A percentile compares a stretch with the other conserved stretches of the same genome.
Evolutionary conservation across 2,329 filamentous ascomycete genomes (phyloP).

Genomic region (Cladosporium sp.): DNA sequence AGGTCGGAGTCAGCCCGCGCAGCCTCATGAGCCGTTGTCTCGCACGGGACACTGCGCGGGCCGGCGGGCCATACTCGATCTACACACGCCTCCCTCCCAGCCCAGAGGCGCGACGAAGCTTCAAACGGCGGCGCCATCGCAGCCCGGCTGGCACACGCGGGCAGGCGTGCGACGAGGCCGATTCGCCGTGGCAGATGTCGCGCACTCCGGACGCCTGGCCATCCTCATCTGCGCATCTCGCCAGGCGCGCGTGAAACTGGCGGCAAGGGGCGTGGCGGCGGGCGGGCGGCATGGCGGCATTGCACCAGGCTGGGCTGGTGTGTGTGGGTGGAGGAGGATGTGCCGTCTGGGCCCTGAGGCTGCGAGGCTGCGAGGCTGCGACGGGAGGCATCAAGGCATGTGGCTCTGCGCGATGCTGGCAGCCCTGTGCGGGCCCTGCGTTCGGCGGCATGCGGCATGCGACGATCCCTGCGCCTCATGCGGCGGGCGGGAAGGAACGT

Average conservation of each 20-base stretch:
- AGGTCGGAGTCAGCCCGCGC: slow-evolving; percentile 10
- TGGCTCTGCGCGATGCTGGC: neutral
- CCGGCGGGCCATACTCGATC: neutral
- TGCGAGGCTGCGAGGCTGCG: neutral
- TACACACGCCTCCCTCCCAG: too few relatives aligned
- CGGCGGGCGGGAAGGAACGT: neutral
- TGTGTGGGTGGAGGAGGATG: neutral
- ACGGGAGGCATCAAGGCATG: too few relatives aligned
- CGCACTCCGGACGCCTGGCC: neutral
- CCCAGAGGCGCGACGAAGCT: too few relatives aligned
- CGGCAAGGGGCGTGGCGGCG: slow-evolving; percentile 7
- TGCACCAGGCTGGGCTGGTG: too few relatives aligned
- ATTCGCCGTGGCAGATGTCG: slow-evolving; percentile 2
- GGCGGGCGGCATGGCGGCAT: neutral
- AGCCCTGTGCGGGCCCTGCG: neutral
- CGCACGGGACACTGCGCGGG: neutral
- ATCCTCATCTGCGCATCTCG: neutral
- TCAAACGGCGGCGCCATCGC: neutral
- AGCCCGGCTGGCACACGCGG: neutral
- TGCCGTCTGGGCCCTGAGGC: neutral
- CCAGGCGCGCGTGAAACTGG: too few relatives aligned
- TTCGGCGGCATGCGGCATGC: neutral
- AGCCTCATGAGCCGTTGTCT: slow-evolving; percentile 10
- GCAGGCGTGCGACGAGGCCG: slow-evolving; percentile 2
- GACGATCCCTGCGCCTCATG: neutral